A percentile compares a stretch with the other conserved stretches of the same genome.
Conservation (phyloP, 1,284 basidiomycete species). For the Ganoderma multipileum region DNA sequence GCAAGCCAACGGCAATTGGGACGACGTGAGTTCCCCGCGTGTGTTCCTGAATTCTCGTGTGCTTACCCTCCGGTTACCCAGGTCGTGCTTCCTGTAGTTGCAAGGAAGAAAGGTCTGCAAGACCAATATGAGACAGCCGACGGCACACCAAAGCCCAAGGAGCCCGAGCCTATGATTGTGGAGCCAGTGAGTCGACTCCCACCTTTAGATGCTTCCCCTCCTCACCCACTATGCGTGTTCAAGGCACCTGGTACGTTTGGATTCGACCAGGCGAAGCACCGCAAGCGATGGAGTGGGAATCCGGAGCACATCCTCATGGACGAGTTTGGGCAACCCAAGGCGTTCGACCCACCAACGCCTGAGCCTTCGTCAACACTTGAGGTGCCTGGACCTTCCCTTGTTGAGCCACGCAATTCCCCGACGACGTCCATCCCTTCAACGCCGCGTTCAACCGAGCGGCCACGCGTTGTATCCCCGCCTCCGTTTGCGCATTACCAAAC, state of each 20-base stretch:
- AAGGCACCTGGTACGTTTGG: conserved; percentile 87
- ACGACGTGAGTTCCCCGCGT: conserved; percentile 62
- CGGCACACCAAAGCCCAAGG: conserved; percentile 63
- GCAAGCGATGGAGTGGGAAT: conserved; percentile 45
- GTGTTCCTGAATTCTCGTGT: conserved; percentile 5
- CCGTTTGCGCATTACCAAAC: conserved; percentile 63
- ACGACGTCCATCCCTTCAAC: conserved; percentile 14
- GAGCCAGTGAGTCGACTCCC: conserved; percentile 57
- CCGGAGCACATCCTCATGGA: conserved; percentile 64
- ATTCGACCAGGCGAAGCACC: conserved; percentile 71
- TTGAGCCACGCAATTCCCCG: conserved; percentile 14
- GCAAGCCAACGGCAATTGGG: conserved; percentile 72
- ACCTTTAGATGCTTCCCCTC: background rate
- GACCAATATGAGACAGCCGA: conserved; percentile 69
- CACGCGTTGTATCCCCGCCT: conserved; percentile 54
- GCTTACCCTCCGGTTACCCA: conserved; percentile 29
- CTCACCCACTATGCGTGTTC: conserved; percentile 15
- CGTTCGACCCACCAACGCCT: conserved; percentile 54
- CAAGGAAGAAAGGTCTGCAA: conserved; percentile 81
- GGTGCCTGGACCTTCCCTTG: conserved; percentile 17
- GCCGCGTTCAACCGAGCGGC: conserved; percentile 22
- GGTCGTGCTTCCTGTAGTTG: conserved; percentile 78
- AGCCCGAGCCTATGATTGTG: conserved; percentile 33
- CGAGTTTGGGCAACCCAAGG: conserved; percentile 59
- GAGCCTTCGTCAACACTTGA: conserved; percentile 34